Base-by-base conservation (phyloP, 805 yeast species). In the Candida sithepensis region DNA sequence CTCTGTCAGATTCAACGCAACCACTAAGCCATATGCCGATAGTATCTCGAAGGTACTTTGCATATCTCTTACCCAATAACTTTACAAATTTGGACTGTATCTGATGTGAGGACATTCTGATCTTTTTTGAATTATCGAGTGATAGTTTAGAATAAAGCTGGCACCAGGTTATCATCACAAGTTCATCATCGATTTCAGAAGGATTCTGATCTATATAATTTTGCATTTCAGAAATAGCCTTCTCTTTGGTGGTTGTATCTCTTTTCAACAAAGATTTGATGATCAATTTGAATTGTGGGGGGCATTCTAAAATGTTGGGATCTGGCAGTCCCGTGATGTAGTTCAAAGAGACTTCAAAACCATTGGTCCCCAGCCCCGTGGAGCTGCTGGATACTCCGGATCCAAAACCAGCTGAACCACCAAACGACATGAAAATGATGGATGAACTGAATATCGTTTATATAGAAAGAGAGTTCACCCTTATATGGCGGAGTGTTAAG, bases 241-340 rank as follows among this genome's bases (percentile, higher is more conserved):
- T 87, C 56, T 88, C 96, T 59, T 83, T 86, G 0, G 98, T 92
- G n/a, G 81, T 82, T 6, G 84, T 77, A 58, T 90, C 96, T 59
- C 85, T 79, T 65, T 90, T 91, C 62, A 85, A 62, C 43, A 91
- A 65, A 9, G 86, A 79, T 61, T 86, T 90, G 71, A 90, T 85
- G n/a, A 82, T 70, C 10, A 90, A 69, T 39, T 77, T 76, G 47
- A 85, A 64, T 10, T 70, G 68, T 14, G 67, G 52, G 2, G 84
- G 71, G 38, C 80, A 68, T 10, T 67, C 49, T 5, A 83, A 56
- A 12, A 69, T 55, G 41, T 75, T 75, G 8, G 86, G 79, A 55
- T 88, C 92, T 1, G 96, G 96, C 4, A 83, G 64, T 3, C 94
- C 95, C 13, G 85, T 81, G 51, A 88, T 77, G 64, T 87, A 90